Evolutionary conservation across 2,329 filamentous ascomycete species (phyloP).

Genomic region (Pseudogymnoascus sp.): DNA sequence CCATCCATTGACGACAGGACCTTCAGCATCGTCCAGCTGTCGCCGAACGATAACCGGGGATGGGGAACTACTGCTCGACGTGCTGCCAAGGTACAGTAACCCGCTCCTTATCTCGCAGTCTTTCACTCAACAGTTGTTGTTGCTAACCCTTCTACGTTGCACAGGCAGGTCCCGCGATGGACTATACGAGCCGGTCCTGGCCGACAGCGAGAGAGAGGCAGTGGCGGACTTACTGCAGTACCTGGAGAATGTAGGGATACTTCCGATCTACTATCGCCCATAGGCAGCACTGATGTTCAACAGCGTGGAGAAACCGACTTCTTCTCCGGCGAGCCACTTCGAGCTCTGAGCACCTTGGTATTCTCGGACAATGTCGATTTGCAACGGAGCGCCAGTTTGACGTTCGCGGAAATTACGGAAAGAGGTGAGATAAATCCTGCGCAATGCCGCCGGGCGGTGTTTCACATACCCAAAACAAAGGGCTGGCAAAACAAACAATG

Average conservation of each 20-base stretch:
- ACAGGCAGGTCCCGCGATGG: conserved; percentile 69
- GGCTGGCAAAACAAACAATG: not conserved
- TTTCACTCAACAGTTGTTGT: conserved; percentile 12
- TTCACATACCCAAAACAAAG: not conserved
- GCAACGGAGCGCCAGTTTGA: conserved; percentile 92
- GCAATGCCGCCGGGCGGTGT: not conserved
- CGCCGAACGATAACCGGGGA: conserved; percentile 30
- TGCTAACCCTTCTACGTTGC: conserved; percentile 26
- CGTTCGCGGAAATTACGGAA: conserved; percentile 98
- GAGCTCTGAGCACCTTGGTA: conserved; percentile 87
- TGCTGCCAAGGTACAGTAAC: conserved; percentile 49
- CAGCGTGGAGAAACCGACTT: conserved; percentile 92
- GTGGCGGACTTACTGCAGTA: conserved; percentile 93
- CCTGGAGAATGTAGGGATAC: conserved; percentile 71
- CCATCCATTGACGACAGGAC: not conserved
- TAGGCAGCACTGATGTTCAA: conserved; percentile 15
- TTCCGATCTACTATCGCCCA: not conserved
- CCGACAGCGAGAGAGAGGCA: conserved; percentile 92
- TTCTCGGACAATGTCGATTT: conserved; percentile 99
- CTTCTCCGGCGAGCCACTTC: conserved; percentile 90
- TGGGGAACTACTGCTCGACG: conserved; percentile 54
- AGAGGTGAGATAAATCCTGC: conserved; percentile 58
- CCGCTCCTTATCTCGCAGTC: conserved; percentile 9
- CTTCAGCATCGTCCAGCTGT: not conserved
- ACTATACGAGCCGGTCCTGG: conserved; percentile 77